Percentiles rank a stretch among this genome's conserved stretches.
Evolutionary conservation across 441 rosid species (phyloP).

Genomic region (Populus hybrid): DNA sequence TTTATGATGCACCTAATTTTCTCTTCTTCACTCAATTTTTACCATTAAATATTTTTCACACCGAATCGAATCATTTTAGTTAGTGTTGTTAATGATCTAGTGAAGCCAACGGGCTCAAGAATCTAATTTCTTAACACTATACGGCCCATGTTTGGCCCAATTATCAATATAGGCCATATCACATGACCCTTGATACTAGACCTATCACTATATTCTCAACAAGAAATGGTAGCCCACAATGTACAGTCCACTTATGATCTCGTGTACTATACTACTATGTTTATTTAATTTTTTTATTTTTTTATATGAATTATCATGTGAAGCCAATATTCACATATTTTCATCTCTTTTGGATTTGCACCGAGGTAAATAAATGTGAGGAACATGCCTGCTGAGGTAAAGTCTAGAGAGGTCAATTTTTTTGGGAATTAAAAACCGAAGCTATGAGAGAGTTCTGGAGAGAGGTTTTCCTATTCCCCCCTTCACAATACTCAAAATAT

Average conservation of each 20-base stretch:
- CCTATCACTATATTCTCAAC: background rate
- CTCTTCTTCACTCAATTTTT: background rate
- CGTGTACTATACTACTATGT: background rate
- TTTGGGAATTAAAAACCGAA: background rate
- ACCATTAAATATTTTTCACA: background rate
- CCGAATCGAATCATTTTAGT: background rate
- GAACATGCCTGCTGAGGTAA: background rate
- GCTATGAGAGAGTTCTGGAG: background rate
- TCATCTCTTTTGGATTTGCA: background rate
- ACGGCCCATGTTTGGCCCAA: background rate
- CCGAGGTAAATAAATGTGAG: background rate
- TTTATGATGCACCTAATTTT: background rate
- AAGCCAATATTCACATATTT: background rate
- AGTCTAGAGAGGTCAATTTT: background rate
- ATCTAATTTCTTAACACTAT: background rate
- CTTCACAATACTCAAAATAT: background rate
- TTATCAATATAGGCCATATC: background rate
- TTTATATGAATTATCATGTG: background rate
- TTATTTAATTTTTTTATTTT: no score
- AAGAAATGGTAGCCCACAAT: background rate
- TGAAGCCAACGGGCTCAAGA: background rate
- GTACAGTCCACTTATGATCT: background rate
- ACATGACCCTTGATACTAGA: background rate
- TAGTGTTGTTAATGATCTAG: background rate
- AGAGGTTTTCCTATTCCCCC: background rate